phyloP scores from a whole-genome alignment of 1,284 basidiomycete genomes.

The Cystobasidium sp. region DNA sequence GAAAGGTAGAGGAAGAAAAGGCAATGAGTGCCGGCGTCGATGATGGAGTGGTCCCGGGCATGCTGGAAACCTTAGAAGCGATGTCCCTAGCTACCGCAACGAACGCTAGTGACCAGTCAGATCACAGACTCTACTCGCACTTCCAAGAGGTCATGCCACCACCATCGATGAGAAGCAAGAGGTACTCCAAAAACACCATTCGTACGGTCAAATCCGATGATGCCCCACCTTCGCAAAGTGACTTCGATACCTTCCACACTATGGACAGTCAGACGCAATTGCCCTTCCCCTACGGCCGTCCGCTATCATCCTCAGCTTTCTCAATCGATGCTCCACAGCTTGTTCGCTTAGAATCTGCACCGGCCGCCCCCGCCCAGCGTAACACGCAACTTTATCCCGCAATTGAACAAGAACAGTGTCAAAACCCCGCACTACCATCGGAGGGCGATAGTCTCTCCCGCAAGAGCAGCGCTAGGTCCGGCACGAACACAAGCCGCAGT shows the following conservation, averaged over 20 bases:
- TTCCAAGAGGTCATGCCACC: constrained; percentile 22
- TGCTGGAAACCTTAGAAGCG: background rate
- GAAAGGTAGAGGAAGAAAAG: too few species aligned
- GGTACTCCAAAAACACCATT: constrained; percentile 10
- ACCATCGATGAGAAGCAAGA: constrained; percentile 29
- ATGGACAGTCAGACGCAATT: constrained; percentile 10
- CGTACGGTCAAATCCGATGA: background rate
- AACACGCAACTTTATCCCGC: too few species aligned
- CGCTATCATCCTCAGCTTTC: constrained; percentile 1
- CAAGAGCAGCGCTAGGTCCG: background rate
- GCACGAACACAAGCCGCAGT: background rate
- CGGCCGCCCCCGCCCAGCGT: too few species aligned
- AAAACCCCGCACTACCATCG: too few species aligned
- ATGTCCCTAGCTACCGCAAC: background rate
- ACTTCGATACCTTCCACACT: background rate
- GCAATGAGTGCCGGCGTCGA: too few species aligned
- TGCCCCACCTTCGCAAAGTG: background rate
- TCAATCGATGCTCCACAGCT: background rate
- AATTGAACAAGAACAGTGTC: too few species aligned
- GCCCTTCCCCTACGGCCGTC: background rate
- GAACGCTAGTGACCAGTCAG: background rate
- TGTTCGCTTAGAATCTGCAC: background rate
- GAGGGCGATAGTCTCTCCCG: background rate
- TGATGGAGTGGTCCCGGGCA: background rate
- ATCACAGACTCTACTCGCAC: constrained; percentile 16